A percentile compares a stretch with the other conserved stretches of the same genome.
These are phyloP conservation scores for Rosa persica DNA, from an alignment of 306 rosid genomes.

Conservation along the genomic window DNA sequence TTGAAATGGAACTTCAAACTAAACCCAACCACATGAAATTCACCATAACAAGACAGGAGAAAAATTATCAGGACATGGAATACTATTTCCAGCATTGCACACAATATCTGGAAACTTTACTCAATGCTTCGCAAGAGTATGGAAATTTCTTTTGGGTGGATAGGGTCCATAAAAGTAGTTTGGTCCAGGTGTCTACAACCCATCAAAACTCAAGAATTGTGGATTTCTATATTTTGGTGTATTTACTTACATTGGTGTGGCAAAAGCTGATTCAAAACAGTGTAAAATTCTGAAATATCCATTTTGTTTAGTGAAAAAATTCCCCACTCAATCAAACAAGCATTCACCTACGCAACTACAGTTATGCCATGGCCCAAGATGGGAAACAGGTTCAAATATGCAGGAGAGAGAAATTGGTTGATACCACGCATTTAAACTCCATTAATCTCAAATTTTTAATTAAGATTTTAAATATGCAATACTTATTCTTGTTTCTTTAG, in stretches of 20 bases:
- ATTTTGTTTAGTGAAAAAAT: not conserved
- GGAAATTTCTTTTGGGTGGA: not conserved
- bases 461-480: not conserved
- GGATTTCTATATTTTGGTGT: not conserved
- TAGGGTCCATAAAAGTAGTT: not conserved
- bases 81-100: not conserved
- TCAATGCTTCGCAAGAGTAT: not conserved
- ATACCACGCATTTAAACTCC: not conserved
- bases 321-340: not conserved
- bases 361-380: not conserved
- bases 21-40: conserved; percentile 11
- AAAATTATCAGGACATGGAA: not conserved
- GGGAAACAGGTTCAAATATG: not conserved
- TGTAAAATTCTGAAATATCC: not conserved
- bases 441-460: not conserved
- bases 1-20: not conserved
- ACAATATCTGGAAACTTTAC: not conserved
- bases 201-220: not conserved
- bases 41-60: not conserved
- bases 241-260: not conserved
- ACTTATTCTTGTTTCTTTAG: not conserved
- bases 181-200: not conserved
- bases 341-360: not conserved
- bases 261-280: not conserved
- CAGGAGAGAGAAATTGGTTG: not conserved